These are phyloP conservation scores for Solanum microdontum DNA, from an alignment of 257 asterid species.

Conservation along the genomic window DNA sequence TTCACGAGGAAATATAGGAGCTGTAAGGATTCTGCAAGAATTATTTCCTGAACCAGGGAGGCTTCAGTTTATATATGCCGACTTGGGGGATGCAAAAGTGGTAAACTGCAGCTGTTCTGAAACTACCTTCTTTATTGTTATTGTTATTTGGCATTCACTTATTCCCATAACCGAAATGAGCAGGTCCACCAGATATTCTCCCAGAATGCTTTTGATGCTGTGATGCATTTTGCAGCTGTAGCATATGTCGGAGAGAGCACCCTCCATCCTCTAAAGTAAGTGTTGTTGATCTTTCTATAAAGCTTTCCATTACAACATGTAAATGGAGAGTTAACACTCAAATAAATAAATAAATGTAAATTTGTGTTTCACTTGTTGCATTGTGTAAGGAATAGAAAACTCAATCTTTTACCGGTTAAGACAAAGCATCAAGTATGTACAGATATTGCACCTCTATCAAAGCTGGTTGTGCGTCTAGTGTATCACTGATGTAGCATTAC, in stretches of 20 bases:
- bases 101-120: constrained; percentile 25
- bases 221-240: constrained; percentile 89
- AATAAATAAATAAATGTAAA: neutral
- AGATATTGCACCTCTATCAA: neutral
- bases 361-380: neutral
- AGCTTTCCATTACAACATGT: neutral
- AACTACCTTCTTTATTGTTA: neutral
- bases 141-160: neutral
- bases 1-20: constrained; percentile 86
- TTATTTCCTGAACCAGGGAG: constrained; percentile 86
- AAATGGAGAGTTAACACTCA: neutral
- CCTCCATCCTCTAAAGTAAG: constrained; percentile 75
- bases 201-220: constrained; percentile 11
- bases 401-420: neutral
- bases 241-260: constrained; percentile 99
- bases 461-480: neutral
- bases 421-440: neutral
- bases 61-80: constrained; percentile 85
- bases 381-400: neutral
- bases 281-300: neutral
- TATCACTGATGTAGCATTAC: neutral
- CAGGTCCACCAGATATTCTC: constrained; percentile 44
- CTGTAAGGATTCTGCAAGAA: constrained; percentile 53
- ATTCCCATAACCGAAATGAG: constrained; percentile 11
- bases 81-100: constrained; percentile 74